Evolutionary conservation across 306 rosid species (phyloP).

Genomic region (Acacia crassicarpa): DNA sequence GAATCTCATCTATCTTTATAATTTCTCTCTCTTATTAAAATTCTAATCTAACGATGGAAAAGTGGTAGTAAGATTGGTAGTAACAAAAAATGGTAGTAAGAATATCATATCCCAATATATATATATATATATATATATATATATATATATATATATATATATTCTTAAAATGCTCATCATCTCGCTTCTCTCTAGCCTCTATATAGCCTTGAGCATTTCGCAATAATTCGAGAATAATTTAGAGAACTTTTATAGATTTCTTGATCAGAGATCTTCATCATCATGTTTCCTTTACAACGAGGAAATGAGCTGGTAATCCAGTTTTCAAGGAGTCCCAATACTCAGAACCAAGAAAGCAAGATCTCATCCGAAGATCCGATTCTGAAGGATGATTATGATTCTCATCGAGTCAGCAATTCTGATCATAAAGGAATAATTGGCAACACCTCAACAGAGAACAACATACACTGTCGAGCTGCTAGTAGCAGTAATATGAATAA

Average conservation of each 20-base stretch:
- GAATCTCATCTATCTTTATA: too few species aligned
- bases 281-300: constrained; percentile 69
- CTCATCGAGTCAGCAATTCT: constrained; percentile 32
- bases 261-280: not conserved
- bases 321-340: constrained; percentile 43
- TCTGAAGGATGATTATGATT: constrained; percentile 42
- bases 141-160: not conserved
- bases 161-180: not conserved
- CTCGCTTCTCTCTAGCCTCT: not conserved
- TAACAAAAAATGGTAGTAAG: too few species aligned
- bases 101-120: too few species aligned
- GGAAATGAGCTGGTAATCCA: constrained; percentile 65
- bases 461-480: constrained; percentile 9
- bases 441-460: constrained; percentile 3
- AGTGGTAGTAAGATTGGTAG: too few species aligned
- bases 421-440: not conserved
- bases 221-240: not conserved
- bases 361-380: constrained; percentile 52
- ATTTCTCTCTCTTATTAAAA: too few species aligned
- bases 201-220: not conserved
- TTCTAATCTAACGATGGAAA: too few species aligned
- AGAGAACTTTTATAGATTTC: not conserved
- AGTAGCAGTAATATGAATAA: not conserved
- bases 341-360: constrained; percentile 32
- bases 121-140: not conserved